phyloP scores from a whole-genome alignment of 441 rosid species.

The Hura crepitans region DNA sequence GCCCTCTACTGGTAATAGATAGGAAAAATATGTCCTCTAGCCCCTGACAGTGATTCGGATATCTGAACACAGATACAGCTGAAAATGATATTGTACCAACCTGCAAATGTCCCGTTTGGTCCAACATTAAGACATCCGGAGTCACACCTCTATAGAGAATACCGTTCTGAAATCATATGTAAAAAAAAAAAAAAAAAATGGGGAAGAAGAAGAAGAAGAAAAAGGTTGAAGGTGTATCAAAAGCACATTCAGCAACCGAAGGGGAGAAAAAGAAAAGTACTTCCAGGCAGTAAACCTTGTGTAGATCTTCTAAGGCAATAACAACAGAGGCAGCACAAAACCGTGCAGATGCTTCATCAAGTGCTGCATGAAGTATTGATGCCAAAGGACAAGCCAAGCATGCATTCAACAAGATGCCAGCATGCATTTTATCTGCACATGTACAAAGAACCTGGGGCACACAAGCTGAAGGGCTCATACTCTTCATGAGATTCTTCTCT shows the following conservation, averaged over 20 bases:
- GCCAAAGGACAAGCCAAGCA: slow-evolving; percentile 79
- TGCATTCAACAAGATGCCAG: slow-evolving; percentile 64
- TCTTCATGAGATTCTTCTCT: slow-evolving; percentile 79
- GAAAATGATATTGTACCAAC: slow-evolving; percentile 34
- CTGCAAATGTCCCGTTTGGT: slow-evolving; percentile 74
- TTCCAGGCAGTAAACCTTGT: slow-evolving; percentile 46
- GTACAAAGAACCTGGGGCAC: slow-evolving; percentile 70
- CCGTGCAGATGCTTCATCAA: slow-evolving; percentile 68
- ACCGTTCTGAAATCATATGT: slow-evolving; percentile 60
- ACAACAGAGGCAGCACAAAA: slow-evolving; percentile 76
- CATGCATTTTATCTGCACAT: slow-evolving; percentile 57
- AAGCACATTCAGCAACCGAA: slow-evolving; percentile 16
- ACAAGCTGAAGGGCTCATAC: slow-evolving; percentile 48
- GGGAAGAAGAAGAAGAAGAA: slow-evolving; percentile 8
- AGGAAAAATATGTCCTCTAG: background rate
- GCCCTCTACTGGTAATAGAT: slow-evolving; percentile 12
- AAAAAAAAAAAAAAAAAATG: too few species aligned
- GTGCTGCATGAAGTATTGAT: slow-evolving; percentile 70
- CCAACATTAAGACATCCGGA: slow-evolving; percentile 79
- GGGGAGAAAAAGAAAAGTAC: slow-evolving; percentile 10
- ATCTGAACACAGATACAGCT: slow-evolving; percentile 7
- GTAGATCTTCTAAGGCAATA: slow-evolving; percentile 71
- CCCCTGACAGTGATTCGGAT: background rate
- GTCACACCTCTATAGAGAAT: slow-evolving; percentile 90
- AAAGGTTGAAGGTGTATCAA: slow-evolving; percentile 6